Base-by-base conservation (phyloP, 495 filamentous ascomycete genomes). In the Astrothelium subdiscretum region DNA sequence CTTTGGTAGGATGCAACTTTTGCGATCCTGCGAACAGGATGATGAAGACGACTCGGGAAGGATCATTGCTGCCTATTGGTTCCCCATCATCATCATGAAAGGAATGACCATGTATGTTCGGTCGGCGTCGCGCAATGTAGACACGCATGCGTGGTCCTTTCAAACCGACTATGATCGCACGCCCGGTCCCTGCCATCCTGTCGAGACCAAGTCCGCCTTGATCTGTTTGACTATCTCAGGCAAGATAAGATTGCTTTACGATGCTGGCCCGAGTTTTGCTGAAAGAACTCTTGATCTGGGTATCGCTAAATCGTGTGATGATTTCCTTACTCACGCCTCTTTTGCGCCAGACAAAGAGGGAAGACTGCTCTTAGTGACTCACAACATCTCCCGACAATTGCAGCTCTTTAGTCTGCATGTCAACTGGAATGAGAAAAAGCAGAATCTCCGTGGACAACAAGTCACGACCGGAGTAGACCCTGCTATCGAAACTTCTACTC, bases 51-150 rank as follows among this genome's bases (percentile, higher is more conserved):
- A 95, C 64, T 76, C 86, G 22, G 81, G 82, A 60, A 83, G 84
- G 44, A 77, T 95, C n/a, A 88, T 95, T 24, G 91, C 91, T 4
- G 81, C 89, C 72, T 86, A 87, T 74, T 96, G 91, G 91, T 74
- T 95, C 51, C 63, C 68, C 2, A 59, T 67, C 40, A 42, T 65
- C 70, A 63, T 68, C 64, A 63, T 67, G 86, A 83, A 67, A 71
- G 81, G n/a, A 75, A 79, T 35, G 22, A 22, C 20, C 35, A 40
- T 61, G 32, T 58, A 8, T 44, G 24, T 59, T 22, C 66, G 68
- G 68, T 66, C 63, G 12, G 24, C 31, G 2, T 20, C 35, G 13
- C 68, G 65, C 24, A 58, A 10, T 42, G 57, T 59, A 35, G 65
- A 64, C 31, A 61, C 62, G 3, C 61, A 66, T 24, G 59, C 79